Evolutionary conservation across 495 filamentous ascomycete genomes (phyloP), one percentile per base, ranked within the genome.

Genomic region (Aspergillus asperescens): DNA sequence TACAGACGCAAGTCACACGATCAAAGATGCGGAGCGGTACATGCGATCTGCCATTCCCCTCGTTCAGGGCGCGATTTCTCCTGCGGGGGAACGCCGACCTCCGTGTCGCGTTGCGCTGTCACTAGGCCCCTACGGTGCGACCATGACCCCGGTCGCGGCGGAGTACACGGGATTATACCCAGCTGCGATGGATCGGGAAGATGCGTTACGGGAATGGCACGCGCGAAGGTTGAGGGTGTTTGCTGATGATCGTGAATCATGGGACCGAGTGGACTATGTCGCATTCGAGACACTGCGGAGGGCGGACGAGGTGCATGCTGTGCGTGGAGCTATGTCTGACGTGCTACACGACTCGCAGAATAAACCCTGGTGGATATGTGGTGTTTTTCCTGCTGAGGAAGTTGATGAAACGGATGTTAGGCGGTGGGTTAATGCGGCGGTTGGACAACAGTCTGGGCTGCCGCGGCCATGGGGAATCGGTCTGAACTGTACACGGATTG

Each of bases 161-260:
- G 84, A 87, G 56, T 87, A 86, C 55, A 77, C 70, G n/a, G 83
- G 81, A 2, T 52, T 58, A 1, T 87, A 87, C 57, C 76, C 81
- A 48, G 57, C 47, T 1, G 66, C 61, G 24, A 76, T 81, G 53
- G 55, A 70, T 37, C 57, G 47, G 5, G 65, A 68, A 48, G 68
- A 73, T 8, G 54, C 65, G 23, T 62, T 86, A 46, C 57, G 62
- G 12, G 44, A 61, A 4, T 87, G 81, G 81, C 84, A 87, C 64
- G 46, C 59, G n/a, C 61, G 77, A 22, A 66, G 83, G 5, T 27
- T 85, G 47, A 18, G 45, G 4, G 59, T 82, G 32, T 83, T 85
- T 56, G 42, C 45, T 16, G 64, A 65, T 29, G 62, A 64, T 7
- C 60, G 64, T 2, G 66, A 60, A 15, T 56, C 72, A n/a, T 29